phyloP scores from a whole-genome alignment of 1,284 basidiomycete genomes.

The Ustilago crameri region DNA sequence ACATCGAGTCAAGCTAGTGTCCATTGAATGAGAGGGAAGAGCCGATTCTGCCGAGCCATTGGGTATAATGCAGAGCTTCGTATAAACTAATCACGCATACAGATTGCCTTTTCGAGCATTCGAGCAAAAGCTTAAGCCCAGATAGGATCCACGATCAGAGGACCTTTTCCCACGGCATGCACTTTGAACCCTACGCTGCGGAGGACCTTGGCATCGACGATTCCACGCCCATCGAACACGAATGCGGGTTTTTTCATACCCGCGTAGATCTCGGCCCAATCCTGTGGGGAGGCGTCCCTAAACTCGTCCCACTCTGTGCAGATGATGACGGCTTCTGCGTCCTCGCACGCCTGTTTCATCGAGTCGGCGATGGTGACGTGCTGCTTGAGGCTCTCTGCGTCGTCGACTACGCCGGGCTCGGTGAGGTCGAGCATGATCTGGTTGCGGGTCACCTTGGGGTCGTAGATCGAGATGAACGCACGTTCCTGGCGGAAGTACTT shows the following conservation, averaged over 20 bases:
- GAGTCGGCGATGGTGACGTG: constrained; percentile 81
- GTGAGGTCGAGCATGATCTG: constrained; percentile 73
- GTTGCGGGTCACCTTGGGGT: constrained; percentile 78
- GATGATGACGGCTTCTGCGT: constrained; percentile 91
- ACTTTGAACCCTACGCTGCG: constrained; percentile 93
- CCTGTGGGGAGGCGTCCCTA: constrained; percentile 74
- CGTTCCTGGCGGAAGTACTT: constrained; percentile 91
- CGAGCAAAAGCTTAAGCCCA: constrained; percentile 45
- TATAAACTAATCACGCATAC: too few species aligned
- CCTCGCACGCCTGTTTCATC: constrained; percentile 86
- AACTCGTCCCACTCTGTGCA: constrained; percentile 84
- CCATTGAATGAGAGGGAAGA: too few species aligned
- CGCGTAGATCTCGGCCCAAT: constrained; percentile 87
- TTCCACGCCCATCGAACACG: constrained; percentile 84
- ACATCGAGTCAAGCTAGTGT: too few species aligned
- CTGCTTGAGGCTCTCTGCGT: constrained; percentile 78
- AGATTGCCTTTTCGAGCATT: too few species aligned
- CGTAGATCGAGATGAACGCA: constrained; percentile 87
- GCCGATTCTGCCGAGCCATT: too few species aligned
- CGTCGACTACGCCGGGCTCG: constrained; percentile 72
- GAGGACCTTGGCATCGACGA: constrained; percentile 83
- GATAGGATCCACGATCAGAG: constrained; percentile 63
- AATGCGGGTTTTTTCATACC: constrained; percentile 87
- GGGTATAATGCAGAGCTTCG: too few species aligned
- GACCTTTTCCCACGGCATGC: constrained; percentile 68